Evolutionary conservation across 257 asterid species (phyloP), one percentile per base, ranked within the genome.

Genomic region (Avicennia marina): DNA sequence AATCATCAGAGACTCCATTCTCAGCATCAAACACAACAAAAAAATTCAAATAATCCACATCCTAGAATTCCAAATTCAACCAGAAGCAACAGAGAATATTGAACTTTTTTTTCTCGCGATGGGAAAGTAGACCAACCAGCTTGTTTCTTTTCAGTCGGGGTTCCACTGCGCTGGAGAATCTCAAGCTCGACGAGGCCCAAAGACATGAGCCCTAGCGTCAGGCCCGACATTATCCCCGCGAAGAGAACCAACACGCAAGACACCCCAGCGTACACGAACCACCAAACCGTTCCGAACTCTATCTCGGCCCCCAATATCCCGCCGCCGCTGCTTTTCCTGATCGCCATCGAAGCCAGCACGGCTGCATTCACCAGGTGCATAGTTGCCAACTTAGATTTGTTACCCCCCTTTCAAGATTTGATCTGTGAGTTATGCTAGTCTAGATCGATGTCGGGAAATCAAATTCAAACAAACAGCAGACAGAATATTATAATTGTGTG

Each of bases 191-290:
- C 98, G 42, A 85, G 91, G 62, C 96, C 90, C 56, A 90, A 58
- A 3, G 96, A 90, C 98, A 90, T 84, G 64, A 90, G 86, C 1
- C 98, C 98, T 59, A 90, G 46, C 8, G 98, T 90, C 24, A 90
- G 73, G 33, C 98, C 98, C 10, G 96, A 90, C 98, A 90, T 90
- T 36, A 81, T 85, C 22, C 98, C 98, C 4, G 96, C 98, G 45
- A 90, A 90, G 2, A 90, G 57, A 15, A 90, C 98, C 58, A 90
- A 55, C 9, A 82, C 12, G 65, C 95, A 84, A 12, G 96, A 90
- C 62, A 90, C 45, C 56, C 95, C 98, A 0, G 89, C 95, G 68
- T 87, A 87, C 1, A 63, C 69, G 68, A 73, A 82, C 95, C 94
- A 87, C 88, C 75, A 75, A 0, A 81, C 70, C 6, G 94, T 78